Conservation (phyloP, 106 monocot genomes). For the Triglochin maritima region DNA sequence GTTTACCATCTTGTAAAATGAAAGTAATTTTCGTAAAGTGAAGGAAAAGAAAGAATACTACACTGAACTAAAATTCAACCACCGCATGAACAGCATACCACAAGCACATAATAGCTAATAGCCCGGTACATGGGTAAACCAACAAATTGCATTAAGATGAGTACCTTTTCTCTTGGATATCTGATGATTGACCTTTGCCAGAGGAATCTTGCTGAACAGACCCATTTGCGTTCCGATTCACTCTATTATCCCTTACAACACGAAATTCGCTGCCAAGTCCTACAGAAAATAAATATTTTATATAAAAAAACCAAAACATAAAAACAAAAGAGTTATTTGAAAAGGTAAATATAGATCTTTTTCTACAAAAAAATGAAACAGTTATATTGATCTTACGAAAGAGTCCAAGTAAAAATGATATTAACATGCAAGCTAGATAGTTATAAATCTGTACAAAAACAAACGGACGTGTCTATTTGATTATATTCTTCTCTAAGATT, state of each 20-base stretch:
- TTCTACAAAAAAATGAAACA: no score
- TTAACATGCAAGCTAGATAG: no score
- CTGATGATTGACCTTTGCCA: conserved; percentile 18
- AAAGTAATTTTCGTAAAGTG: neutral
- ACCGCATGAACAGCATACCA: no score
- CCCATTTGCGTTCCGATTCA: conserved; percentile 19
- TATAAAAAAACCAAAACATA: neutral
- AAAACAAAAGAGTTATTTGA: neutral
- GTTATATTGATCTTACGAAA: no score
- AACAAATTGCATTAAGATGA: neutral
- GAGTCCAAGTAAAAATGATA: no score
- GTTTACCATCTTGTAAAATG: neutral
- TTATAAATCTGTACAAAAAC: no score
- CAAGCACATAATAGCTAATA: neutral
- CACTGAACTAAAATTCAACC: neutral
- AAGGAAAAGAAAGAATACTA: neutral
- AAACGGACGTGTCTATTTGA: no score
- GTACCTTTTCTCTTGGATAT: conserved; percentile 30
- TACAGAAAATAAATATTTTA: conserved; percentile 8
- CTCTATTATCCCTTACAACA: conserved; percentile 53
- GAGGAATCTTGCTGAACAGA: conserved; percentile 15
- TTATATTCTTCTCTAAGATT: no score
- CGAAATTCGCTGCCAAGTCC: conserved; percentile 42
- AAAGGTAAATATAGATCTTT: neutral
- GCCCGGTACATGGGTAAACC: neutral